A percentile compares a stretch with the other conserved stretches of the same genome.
Evolutionary conservation across 768 basidiomycete species (phyloP).

Genomic region (Ephemerocybe angulata): DNA sequence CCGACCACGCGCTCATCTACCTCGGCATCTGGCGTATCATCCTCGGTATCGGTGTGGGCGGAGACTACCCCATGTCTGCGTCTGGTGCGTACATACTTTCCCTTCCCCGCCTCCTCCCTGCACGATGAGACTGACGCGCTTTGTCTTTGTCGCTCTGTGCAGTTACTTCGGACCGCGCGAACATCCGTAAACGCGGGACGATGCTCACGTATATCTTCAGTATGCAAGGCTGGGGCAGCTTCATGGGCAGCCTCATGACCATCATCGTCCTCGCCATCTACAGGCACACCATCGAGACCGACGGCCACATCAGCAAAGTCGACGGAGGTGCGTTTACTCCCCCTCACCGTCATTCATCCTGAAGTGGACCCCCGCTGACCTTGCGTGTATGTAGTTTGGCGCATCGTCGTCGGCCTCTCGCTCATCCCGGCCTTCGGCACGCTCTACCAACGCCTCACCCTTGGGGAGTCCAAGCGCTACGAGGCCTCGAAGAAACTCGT

Average conservation of each 20-base stretch:
- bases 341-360: background rate
- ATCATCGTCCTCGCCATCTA: conserved; percentile 65
- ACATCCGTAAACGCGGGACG: conserved; percentile 59
- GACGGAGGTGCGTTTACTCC: conserved; percentile 53
- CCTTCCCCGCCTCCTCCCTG: too few species aligned
- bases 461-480: conserved; percentile 64
- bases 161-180: conserved; percentile 69
- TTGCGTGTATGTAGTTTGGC: conserved; percentile 49
- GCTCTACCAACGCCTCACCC: conserved; percentile 70
- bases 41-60: conserved; percentile 75
- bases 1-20: conserved; percentile 55
- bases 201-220: conserved; percentile 76
- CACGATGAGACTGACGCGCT: too few species aligned
- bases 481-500: conserved; percentile 42
- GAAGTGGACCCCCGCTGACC: background rate
- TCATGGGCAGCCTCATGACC: conserved; percentile 58
- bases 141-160: too few species aligned
- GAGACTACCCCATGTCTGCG: conserved; percentile 78
- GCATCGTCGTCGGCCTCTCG: conserved; percentile 71
- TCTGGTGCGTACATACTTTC: conserved; percentile 59
- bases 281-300: conserved; percentile 57
- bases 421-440: conserved; percentile 72
- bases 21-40: conserved; percentile 65
- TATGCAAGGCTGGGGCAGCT: conserved; percentile 75
- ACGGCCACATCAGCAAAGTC: conserved; percentile 57